These are phyloP conservation scores for Chaetomium globosum DNA, from an alignment of 2,329 filamentous ascomycete genomes.

Conservation along the genomic window DNA sequence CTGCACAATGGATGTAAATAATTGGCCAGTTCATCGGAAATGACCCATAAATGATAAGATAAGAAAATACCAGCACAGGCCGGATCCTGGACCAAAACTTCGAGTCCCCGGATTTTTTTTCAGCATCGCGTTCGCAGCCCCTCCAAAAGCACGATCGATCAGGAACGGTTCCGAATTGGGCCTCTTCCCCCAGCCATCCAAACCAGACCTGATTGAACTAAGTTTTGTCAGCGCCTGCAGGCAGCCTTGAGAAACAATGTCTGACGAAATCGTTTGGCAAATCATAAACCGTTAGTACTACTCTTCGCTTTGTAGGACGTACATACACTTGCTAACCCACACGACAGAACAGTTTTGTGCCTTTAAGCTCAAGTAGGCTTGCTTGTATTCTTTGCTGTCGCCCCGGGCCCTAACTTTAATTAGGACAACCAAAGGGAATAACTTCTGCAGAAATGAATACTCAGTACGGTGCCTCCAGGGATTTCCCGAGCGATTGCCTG, in stretches of 20 bases:
- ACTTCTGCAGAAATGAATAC: constrained; percentile 94
- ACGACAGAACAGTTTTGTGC: constrained; percentile 63
- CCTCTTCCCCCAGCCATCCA: neutral
- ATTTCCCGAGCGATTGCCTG: neutral
- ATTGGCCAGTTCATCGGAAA: constrained; percentile 1
- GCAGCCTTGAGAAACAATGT: constrained; percentile 59
- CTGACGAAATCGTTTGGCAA: constrained; percentile 96
- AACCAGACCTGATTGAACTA: neutral
- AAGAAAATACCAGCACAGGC: constrained; percentile 2
- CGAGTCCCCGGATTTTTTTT: constrained; percentile 23
- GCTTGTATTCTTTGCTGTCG: neutral
- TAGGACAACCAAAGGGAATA: constrained; percentile 72
- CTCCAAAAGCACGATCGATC: constrained; percentile 18
- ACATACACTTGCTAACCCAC: constrained; percentile 63
- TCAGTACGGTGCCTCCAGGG: constrained; percentile 51
- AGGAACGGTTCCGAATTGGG: neutral
- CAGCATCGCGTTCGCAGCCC: constrained; percentile 19
- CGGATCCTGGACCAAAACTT: constrained; percentile 19
- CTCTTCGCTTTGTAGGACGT: constrained; percentile 38
- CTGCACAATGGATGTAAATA: neutral
- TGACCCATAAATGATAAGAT: constrained; percentile 22
- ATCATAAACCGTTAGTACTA: constrained; percentile 70
- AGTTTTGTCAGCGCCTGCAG: neutral
- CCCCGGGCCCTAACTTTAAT: constrained; percentile 11
- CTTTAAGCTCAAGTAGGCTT: constrained; percentile 83